A percentile compares a stretch with the other conserved stretches of the same genome.
Conservation (phyloP, 352 stramenopile species). For the Phytopythium vexans region DNA sequence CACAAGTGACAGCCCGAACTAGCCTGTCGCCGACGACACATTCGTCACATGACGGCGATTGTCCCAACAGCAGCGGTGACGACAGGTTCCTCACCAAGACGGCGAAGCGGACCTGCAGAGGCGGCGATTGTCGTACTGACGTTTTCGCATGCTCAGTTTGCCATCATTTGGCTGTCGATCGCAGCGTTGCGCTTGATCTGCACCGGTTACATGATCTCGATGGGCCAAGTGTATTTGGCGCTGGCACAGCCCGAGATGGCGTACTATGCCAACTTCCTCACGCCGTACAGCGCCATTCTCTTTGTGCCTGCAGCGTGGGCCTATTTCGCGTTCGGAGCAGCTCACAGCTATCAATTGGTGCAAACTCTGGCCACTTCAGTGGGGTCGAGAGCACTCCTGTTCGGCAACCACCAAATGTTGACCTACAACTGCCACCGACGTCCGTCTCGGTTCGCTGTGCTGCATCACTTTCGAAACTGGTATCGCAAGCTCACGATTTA, state of each 20-base stretch:
- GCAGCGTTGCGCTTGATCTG: neutral
- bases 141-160: conserved; percentile 1
- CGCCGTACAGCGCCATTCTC: neutral
- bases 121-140: conserved; percentile 5
- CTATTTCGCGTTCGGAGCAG: neutral
- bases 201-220: conserved; percentile 5
- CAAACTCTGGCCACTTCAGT: conserved; percentile 3
- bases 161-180: conserved; percentile 5
- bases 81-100: neutral
- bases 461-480: neutral
- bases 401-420: neutral
- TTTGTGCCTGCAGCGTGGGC: conserved; percentile 2
- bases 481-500: neutral
- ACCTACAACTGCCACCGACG: neutral
- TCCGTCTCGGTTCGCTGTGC: neutral
- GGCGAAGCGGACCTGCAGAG: no score
- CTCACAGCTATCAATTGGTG: conserved; percentile 9
- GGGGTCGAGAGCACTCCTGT: neutral
- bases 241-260: conserved; percentile 4
- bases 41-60: neutral
- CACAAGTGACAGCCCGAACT: no score
- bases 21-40: no score
- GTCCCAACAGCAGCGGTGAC: neutral
- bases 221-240: conserved; percentile 8
- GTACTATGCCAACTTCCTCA: conserved; percentile 13